Percentiles rank a stretch among this genome's conserved stretches.
phyloP scores from a whole-genome alignment of 179 eudicot species.

The Amaranthus tricolor region DNA sequence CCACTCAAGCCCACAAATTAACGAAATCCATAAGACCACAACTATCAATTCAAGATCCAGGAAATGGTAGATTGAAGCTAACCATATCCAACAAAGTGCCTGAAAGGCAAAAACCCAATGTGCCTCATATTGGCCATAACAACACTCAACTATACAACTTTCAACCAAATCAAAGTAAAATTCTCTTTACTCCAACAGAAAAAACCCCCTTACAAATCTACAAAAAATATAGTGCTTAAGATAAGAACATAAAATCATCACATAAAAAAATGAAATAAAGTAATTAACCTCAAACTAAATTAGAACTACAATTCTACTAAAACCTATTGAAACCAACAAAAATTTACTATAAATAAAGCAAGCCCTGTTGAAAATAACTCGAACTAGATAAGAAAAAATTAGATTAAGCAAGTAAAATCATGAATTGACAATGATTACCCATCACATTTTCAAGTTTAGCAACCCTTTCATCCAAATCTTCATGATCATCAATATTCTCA shows the following conservation, averaged over 20 bases:
- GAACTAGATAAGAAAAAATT: not conserved
- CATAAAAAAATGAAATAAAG: not conserved
- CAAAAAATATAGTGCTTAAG: not conserved
- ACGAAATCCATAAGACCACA: not conserved
- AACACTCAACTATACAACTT: not conserved
- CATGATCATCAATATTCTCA: slow-evolving; percentile 33
- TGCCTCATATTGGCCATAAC: not conserved
- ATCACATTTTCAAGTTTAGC: slow-evolving; percentile 69
- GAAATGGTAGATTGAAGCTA: not conserved
- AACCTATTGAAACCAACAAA: not conserved
- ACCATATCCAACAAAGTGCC: not conserved
- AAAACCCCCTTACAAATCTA: not conserved
- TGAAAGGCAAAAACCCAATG: not conserved
- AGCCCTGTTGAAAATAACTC: not conserved
- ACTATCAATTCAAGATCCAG: not conserved
- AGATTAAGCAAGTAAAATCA: not conserved
- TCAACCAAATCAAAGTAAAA: too few species aligned
- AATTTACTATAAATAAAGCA: not conserved
- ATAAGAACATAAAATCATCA: not conserved
- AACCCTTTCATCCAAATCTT: slow-evolving; percentile 35
- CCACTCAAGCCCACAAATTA: too few species aligned
- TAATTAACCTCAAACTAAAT: not conserved
- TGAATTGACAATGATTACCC: not conserved
- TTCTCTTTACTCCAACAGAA: slow-evolving; percentile 1
- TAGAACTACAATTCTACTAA: slow-evolving; percentile 6